phyloP scores from a whole-genome alignment of 139 green algal genomes.

The Astrephomene gubernaculifera region DNA sequence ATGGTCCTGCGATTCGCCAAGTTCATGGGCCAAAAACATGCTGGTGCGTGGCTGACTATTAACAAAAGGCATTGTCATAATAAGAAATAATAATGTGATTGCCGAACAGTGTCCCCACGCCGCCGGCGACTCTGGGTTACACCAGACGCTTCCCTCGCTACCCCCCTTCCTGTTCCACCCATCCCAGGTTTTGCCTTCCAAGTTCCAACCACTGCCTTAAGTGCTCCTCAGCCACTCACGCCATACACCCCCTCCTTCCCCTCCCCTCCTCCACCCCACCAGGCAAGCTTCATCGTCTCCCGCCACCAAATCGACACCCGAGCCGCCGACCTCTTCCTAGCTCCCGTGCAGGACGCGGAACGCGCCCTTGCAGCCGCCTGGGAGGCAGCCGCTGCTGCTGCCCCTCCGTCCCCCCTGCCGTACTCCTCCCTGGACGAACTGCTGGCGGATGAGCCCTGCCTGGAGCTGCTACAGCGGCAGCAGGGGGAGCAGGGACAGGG shows the following conservation, averaged over 20 bases:
- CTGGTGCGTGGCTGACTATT: not conserved
- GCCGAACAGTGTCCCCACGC: too few relatives aligned
- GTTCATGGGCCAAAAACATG: not conserved
- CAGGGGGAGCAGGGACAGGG: not conserved
- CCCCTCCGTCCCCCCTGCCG: not conserved
- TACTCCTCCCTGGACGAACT: not conserved
- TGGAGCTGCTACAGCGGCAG: not conserved
- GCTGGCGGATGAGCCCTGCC: not conserved
- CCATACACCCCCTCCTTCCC: not conserved
- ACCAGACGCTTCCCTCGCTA: too few relatives aligned
- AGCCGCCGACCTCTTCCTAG: slow-evolving; percentile 6
- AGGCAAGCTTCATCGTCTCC: slow-evolving; percentile 17
- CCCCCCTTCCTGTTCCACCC: too few relatives aligned
- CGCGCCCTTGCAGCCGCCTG: too few relatives aligned
- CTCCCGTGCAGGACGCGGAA: not conserved
- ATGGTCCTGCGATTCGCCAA: not conserved
- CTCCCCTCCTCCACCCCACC: not conserved
- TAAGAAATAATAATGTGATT: too few relatives aligned
- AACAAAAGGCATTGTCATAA: too few relatives aligned
- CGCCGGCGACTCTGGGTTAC: too few relatives aligned
- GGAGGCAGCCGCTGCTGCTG: not conserved
- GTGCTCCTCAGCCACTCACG: too few relatives aligned
- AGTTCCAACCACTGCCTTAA: not conserved
- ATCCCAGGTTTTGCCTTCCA: too few relatives aligned
- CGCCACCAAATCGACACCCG: slow-evolving; percentile 15